Conservation (phyloP, 2,329 filamentous ascomycete species). For the Calonectria multiphialidica region DNA sequence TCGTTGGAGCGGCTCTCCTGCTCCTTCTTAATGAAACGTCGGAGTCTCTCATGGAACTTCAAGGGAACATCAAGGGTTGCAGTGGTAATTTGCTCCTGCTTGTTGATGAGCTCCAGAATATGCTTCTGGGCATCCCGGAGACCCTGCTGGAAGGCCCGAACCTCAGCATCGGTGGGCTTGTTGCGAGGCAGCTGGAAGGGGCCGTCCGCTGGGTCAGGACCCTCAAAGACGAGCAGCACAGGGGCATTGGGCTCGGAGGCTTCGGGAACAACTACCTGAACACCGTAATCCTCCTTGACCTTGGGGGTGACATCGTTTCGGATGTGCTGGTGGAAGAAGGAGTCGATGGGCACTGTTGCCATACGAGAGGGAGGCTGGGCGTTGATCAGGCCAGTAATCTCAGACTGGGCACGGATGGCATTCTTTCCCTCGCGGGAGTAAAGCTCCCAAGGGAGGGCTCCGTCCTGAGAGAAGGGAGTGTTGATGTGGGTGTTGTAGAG, state of each 20-base stretch:
- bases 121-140: conserved; percentile 68
- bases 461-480: conserved; percentile 77
- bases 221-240: conserved; percentile 82
- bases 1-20: conserved; percentile 68
- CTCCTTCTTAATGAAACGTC: conserved; percentile 74
- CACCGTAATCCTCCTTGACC: conserved; percentile 77
- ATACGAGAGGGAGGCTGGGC: conserved; percentile 81
- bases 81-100: conserved; percentile 67
- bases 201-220: conserved; percentile 60
- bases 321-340: conserved; percentile 83
- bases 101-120: conserved; percentile 68
- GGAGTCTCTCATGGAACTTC: conserved; percentile 74
- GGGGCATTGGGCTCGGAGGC: conserved; percentile 69
- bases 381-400: conserved; percentile 80
- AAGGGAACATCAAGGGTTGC: conserved; percentile 68
- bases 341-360: conserved; percentile 75
- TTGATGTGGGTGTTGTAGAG: conserved; percentile 89
- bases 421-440: conserved; percentile 91
- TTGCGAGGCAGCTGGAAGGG: conserved; percentile 67
- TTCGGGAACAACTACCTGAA: conserved; percentile 80
- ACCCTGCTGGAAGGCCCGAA: conserved; percentile 65
- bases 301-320: conserved; percentile 72
- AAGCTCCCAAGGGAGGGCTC: conserved; percentile 85
- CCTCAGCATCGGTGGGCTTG: conserved; percentile 63
- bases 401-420: conserved; percentile 78